Evolutionary conservation across 192 early-diverging fungal species (phyloP).

Genomic region (Polychytrium aggregatum): DNA sequence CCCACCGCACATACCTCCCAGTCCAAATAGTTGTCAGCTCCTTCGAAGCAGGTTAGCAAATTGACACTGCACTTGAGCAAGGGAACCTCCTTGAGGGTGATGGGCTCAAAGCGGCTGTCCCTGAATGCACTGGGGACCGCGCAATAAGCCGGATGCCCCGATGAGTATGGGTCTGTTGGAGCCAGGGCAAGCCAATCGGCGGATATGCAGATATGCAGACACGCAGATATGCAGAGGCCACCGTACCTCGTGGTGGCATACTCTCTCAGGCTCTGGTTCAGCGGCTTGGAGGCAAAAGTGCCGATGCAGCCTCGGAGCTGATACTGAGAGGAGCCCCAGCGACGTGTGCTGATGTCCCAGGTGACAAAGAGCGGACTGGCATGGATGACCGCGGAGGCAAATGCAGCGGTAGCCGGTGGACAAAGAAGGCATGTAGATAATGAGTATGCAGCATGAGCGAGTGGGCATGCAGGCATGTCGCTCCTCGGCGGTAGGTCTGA

Average conservation of each 20-base stretch:
- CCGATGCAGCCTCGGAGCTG: constrained; percentile 89
- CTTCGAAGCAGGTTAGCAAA: constrained; percentile 81
- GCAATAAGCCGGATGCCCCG: too few relatives aligned
- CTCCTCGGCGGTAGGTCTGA: too few relatives aligned
- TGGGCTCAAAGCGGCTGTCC: constrained; percentile 79
- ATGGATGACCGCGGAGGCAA: too few relatives aligned
- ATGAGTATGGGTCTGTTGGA: too few relatives aligned
- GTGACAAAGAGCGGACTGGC: too few relatives aligned
- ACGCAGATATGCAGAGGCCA: not conserved
- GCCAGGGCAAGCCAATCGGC: too few relatives aligned
- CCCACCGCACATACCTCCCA: constrained; percentile 51
- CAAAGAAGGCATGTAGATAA: too few relatives aligned
- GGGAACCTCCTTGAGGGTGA: constrained; percentile 52
- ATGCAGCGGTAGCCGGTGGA: too few relatives aligned
- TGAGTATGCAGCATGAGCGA: too few relatives aligned
- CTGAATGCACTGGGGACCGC: constrained; percentile 49
- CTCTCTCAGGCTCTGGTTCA: constrained; percentile 60
- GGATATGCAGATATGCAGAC: not conserved
- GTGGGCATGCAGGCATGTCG: too few relatives aligned
- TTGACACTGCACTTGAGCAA: constrained; percentile 68
- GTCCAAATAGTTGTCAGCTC: constrained; percentile 57
- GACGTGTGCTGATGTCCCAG: too few relatives aligned
- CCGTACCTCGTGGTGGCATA: constrained; percentile 67
- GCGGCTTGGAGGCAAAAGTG: constrained; percentile 62
- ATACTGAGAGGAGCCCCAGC: too few relatives aligned